A percentile compares a stretch with the other conserved stretches of the same genome.
These are phyloP conservation scores for Hemisphaericaspora lyxosophila DNA, from an alignment of 1,139 yeast species.

Conservation along the genomic window DNA sequence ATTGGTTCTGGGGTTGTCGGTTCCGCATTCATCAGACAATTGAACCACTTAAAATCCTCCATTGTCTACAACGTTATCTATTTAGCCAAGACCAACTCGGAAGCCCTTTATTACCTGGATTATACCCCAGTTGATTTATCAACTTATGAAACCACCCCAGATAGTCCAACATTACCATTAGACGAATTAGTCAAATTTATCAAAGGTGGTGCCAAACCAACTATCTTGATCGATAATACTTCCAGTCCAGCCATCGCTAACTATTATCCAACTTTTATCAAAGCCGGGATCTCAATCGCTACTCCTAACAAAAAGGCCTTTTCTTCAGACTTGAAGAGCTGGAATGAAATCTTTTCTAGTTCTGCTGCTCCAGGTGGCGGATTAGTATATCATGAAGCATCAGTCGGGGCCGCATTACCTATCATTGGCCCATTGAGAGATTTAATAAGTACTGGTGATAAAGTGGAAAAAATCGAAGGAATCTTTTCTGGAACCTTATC, in stretches of 20 bases:
- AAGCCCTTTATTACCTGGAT: constrained; percentile 66
- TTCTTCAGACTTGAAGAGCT: constrained; percentile 70
- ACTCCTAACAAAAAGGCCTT: constrained; percentile 98
- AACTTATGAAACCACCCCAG: constrained; percentile 56
- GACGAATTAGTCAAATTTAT: constrained; percentile 63
- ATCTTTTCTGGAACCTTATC: constrained; percentile 95
- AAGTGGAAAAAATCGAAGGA: constrained; percentile 88
- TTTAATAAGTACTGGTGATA: constrained; percentile 87
- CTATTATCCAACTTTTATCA: constrained; percentile 70
- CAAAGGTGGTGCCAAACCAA: constrained; percentile 66
- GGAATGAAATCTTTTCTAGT: constrained; percentile 71
- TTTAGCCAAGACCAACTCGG: constrained; percentile 68
- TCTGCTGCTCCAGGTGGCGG: constrained; percentile 61
- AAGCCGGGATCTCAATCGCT: constrained; percentile 85
- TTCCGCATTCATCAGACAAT: constrained; percentile 65
- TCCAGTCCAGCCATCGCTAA: constrained; percentile 77
- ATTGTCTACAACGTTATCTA: constrained; percentile 74
- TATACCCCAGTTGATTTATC: constrained; percentile 68
- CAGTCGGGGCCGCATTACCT: constrained; percentile 99
- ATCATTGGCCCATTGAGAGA: constrained; percentile 86
- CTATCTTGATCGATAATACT: constrained; percentile 90
- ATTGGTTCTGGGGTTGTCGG: constrained; percentile 97
- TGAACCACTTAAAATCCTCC: constrained; percentile 63
- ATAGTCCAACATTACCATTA: constrained; percentile 52
- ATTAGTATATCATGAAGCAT: constrained; percentile 93